phyloP scores from a whole-genome alignment of 768 basidiomycete species.

The Flagelloscypha sp. region DNA sequence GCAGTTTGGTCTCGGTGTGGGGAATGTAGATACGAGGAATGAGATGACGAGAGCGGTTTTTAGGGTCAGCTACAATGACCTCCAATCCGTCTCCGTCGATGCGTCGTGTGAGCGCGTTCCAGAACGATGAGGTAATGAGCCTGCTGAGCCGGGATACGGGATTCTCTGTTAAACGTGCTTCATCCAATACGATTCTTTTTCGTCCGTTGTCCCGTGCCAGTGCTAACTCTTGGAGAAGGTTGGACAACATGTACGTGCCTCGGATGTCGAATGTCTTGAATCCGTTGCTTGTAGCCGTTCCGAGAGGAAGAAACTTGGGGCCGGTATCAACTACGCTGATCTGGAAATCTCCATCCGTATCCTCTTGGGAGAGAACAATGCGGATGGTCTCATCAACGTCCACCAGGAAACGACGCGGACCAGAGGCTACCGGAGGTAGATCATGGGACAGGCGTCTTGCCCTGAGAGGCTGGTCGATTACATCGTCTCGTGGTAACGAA shows the following conservation, averaged over 20 bases:
- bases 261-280: constrained; percentile 97
- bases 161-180: constrained; percentile 94
- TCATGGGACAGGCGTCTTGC: constrained; percentile 87
- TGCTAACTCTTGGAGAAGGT: constrained; percentile 96
- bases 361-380: constrained; percentile 93
- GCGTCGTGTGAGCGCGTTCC: constrained; percentile 92
- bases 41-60: constrained; percentile 86
- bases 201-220: constrained; percentile 91
- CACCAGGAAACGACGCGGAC: constrained; percentile 85
- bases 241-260: constrained; percentile 99
- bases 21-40: constrained; percentile 95
- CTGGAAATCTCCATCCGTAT: constrained; percentile 94
- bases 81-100: constrained; percentile 97
- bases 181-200: constrained; percentile 97
- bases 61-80: constrained; percentile 95
- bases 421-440: constrained; percentile 66
- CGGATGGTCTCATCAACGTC: constrained; percentile 98
- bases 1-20: constrained; percentile 87
- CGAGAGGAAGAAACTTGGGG: constrained; percentile 91
- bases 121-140: constrained; percentile 98
- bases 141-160: constrained; percentile 93
- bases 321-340: constrained; percentile 95
- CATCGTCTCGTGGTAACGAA: too few relatives aligned
- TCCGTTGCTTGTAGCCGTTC: constrained; percentile 95
- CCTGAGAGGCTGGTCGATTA: constrained; percentile 65